Base-by-base conservation (phyloP, 805 yeast species). In the Ascoidea asiatica region DNA sequence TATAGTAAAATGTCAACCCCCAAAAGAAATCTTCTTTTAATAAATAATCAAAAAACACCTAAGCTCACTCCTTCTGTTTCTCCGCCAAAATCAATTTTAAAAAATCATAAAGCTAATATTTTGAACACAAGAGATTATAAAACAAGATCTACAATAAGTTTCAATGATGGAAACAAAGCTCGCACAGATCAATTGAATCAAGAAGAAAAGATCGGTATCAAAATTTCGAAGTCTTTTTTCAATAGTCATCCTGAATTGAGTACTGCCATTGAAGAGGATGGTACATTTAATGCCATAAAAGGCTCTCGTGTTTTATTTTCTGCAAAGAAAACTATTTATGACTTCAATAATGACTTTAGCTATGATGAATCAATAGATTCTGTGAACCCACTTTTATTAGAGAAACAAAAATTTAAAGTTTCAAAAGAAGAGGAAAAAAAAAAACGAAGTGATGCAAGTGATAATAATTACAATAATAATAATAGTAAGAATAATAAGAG, bases 251-350 rank as follows among this genome's bases (percentile, higher is more conserved):
- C 61, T 1, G 56, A 53, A 21, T 41, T 57, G 15, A 45, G 53
- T 1, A 33, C 49, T 1, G 59, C 57, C 0, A 37, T 56, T 15
- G 46, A 56, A 37, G 41, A 48, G 18, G 43, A 53, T 21, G 61
- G 60, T 0, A 57, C 56, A 33, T 23, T 60, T 7, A 64, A 63
- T 44, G 63, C 65, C 2, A 48, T 60, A 4, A 61, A 58, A 45
- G 61, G 56, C 2, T 60, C 65, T 4, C 56, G 50, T 42, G 64
- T 64, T 1, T 46, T 62, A 4, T 56, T 65, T 43, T 61, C 67
- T 2, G 70, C 70, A 7, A 56, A 62, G 22, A 62, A 61, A 40
- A 53, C 52, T 20, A 44, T 46, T 19, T 45, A 52, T 18, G 41
- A 44, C 23, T 29, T 33, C 19, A 19, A 18, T 43, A 1, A 45